Evolutionary conservation across 176 grass and related monocot species (phyloP), one percentile per base, ranked within the genome.

Genomic region (Olyra latifolia): DNA sequence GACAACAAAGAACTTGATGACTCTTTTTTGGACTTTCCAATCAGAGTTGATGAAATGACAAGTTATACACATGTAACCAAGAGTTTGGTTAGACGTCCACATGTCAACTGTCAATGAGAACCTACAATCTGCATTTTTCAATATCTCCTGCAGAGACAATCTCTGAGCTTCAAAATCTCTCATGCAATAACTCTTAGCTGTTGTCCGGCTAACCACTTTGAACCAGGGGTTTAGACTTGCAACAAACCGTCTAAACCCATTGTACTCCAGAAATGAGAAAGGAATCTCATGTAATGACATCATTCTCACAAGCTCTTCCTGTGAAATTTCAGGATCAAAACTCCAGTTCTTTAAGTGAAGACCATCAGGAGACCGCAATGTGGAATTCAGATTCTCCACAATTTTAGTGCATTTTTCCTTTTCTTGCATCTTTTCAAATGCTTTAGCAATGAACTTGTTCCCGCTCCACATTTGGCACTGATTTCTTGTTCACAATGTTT

Each of bases 361-460:
- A 43, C 62, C 43, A 46, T 29, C 19, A 24, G 15, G 75, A 20
- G 64, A 80, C 59, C 24, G 72, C 3, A 86, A 52, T 53, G 35
- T 54, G 25, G 30, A 75, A 63, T 55, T 75, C 11, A 83, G 4
- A 10, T 75, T 42, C 22, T 39, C 29, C 10, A 79, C 46, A 4
- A 66, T 50, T 29, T 24, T 40, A 66, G 61, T 27, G 30, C 11
- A 6, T 5, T 52, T 2, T 3, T 75, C 0, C 19, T 0, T 47
- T 85, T 60, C 32, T 24, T 70, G 57, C 54, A 85, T 42, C 74
- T 71, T n/a, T 35, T 30, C 17, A 81, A 12, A 74, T 71, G 39
- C 0, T 19, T 74, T 8, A 50, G 22, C 15, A 87, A 38, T n/a
- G 59, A 74, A 82, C 32, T 74, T 35, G 69, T 66, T 12, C 60